Conservation (phyloP, 2,329 filamentous ascomycete species). For the Paecilomyces sp. region DNA sequence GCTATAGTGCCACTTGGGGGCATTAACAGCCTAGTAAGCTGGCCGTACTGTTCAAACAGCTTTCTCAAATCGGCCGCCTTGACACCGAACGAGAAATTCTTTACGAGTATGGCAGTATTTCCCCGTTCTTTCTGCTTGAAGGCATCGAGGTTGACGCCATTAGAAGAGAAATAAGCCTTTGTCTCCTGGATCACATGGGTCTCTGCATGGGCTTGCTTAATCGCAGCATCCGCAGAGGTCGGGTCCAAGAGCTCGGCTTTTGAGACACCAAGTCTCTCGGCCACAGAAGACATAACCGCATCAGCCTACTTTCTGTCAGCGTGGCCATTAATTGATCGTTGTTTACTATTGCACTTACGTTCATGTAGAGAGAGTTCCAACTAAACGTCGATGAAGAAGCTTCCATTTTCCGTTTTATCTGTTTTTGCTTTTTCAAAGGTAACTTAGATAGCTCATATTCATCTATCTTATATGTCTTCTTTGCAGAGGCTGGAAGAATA, state of each 20-base stretch:
- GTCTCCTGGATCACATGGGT: slow-evolving; percentile 95
- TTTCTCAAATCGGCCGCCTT: slow-evolving; percentile 69
- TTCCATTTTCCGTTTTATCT: slow-evolving; percentile 77
- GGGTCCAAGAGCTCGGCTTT: slow-evolving; percentile 92
- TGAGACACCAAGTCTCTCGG: slow-evolving; percentile 75
- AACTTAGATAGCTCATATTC: slow-evolving; percentile 86
- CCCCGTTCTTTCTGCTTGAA: slow-evolving; percentile 82
- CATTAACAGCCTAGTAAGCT: slow-evolving; percentile 76
- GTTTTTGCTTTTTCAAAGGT: slow-evolving; percentile 87
- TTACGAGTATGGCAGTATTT: slow-evolving; percentile 81
- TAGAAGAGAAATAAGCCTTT: slow-evolving; percentile 78
- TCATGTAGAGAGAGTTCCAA: slow-evolving; percentile 99
- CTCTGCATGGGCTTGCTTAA: slow-evolving; percentile 95
- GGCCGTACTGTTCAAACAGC: slow-evolving; percentile 79
- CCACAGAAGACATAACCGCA: slow-evolving; percentile 84
- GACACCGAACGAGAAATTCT: slow-evolving; percentile 87
- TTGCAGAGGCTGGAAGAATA: slow-evolving; percentile 75
- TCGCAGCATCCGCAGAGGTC: slow-evolving; percentile 87
- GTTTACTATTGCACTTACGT: slow-evolving; percentile 44
- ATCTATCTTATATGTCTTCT: slow-evolving; percentile 73
- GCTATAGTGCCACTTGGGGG: slow-evolving; percentile 89
- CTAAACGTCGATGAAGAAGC: slow-evolving; percentile 76
- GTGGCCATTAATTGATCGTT: background rate
- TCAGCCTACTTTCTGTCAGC: slow-evolving; percentile 45
- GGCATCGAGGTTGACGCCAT: slow-evolving; percentile 85